Evolutionary conservation across 2,329 filamentous ascomycete genomes (phyloP), one percentile per base, ranked within the genome.

Genomic region (Colletotrichum sp.): DNA sequence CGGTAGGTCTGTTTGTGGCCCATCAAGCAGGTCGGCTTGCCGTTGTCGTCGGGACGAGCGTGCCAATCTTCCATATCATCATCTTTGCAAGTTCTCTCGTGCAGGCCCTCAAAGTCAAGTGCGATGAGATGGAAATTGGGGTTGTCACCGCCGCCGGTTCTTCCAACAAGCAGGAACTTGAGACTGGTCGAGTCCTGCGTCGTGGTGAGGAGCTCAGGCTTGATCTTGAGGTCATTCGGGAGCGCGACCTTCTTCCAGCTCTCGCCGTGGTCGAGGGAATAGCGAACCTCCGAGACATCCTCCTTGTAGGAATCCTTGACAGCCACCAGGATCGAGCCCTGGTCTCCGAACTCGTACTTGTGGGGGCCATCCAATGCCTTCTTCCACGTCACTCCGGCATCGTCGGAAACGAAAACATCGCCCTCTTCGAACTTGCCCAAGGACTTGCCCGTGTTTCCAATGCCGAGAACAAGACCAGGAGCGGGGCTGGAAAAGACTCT

Each of bases 291-390:
- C 39, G 86, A 85, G 22, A 91, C 82, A 77, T 92, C 89, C 72
- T 93, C 88, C 72, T 93, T 86, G 49, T 92, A 86, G 1, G 93
- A 95, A 80, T 98, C 95, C 77, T 91, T 90, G 49, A 99, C 89
- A 6, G 97, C 97, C 34, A 99, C 90, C 34, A 99, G 88, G 25
- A 99, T 91, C 19, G 96, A 96, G 2, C 97, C 97, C 79, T 98
- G 94, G 80, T 98, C 96, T 69, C 97, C 97, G 83, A 99, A 98
- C 82, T 98, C 96, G 84, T 98, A 99, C 83, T 98, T 97, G 86
- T 99, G 96, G 15, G 96, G 94, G 25, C 95, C 95, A 19, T 96
- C 89, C 7, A 95, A 89, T 1, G 93, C 91, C 82, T 93, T 88
- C 49, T 88, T 91, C 97, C 98, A 99, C 2, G 93, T 96, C 76